A percentile compares a stretch with the other conserved stretches of the same genome.
These are phyloP conservation scores for Ehretia macrophylla DNA, from an alignment of 257 asterid genomes.

Conservation along the genomic window DNA sequence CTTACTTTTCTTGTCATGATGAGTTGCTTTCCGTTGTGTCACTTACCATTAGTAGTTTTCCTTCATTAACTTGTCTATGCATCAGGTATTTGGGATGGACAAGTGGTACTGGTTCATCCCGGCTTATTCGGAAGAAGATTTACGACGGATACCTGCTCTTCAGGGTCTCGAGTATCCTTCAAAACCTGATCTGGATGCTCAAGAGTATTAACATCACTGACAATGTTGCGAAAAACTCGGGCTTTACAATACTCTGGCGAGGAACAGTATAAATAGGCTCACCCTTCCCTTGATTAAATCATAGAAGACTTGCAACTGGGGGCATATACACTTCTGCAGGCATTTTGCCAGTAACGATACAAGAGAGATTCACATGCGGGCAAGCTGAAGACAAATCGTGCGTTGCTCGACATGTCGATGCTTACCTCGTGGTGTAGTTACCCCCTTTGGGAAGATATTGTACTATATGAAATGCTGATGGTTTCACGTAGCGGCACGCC, in stretches of 20 bases:
- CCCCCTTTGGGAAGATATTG: conserved; percentile 1
- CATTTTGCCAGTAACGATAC: too few relatives aligned
- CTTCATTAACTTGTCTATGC: neutral
- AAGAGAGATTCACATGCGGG: too few relatives aligned
- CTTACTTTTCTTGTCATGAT: too few relatives aligned
- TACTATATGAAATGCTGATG: conserved; percentile 3
- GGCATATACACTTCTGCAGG: neutral
- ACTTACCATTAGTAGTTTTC: neutral
- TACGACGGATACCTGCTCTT: conserved; percentile 59
- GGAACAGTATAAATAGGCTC: neutral
- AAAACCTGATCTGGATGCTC: conserved; percentile 48
- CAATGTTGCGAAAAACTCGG: neutral
- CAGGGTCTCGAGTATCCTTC: conserved; percentile 69
- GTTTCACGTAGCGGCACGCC: neutral
- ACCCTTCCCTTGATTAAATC: neutral
- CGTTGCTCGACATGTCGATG: neutral
- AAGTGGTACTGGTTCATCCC: conserved; percentile 57
- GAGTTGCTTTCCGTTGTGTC: too few relatives aligned
- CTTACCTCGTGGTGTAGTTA: neutral
- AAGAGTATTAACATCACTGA: conserved; percentile 28
- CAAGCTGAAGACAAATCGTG: neutral
- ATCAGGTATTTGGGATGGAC: conserved; percentile 62
- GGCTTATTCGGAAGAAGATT: conserved; percentile 55
- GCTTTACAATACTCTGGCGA: neutral
- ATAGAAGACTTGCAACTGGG: neutral